Base-by-base conservation (phyloP, 2,329 filamentous ascomycete genomes). In the Claviceps arundinis region DNA sequence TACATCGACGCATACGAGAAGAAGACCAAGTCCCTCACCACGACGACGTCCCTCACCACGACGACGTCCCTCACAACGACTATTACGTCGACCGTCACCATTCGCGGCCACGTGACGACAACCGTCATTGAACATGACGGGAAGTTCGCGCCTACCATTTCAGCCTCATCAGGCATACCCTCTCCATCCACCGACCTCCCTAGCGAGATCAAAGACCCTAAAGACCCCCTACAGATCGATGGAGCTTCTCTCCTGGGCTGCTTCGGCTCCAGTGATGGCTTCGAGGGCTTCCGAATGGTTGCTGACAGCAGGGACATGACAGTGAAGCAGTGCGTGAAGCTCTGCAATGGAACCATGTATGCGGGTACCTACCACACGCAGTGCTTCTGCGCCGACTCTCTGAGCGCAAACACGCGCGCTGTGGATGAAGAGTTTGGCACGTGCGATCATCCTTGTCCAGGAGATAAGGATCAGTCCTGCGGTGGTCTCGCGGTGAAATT, bases 1-100 rank as follows among this genome's bases (percentile, higher is more conserved):
- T 76, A 74, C 57, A 75, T 78, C 53, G 73, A 78, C 34, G 66
- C 73, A 19, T 78, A 76, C 52, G 54, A 62, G 48, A 53, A 51
- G 46, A 19, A 17, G 16, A 9, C 14, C 19, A 19, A 19, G 19
- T 34, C 9, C 9, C 9, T 24, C 1, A 45, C 43, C 5, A n/a
- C 8, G 43, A 16, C 42, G 2, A 16, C 5, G 2, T 44, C 22
- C 13, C 42, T 45, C 22, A 16, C 9, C 1, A 38, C 38, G 8
- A 50, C 42, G 2, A 16, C 5, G 2, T 44, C 22, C 13, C 42
- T 45, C 22, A 16, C 9, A 3, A 38, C 38, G 8, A 50, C 13
- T 8, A 19, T 38, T 19, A 16, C n/a, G 4, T 19, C 43, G 14
- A 50, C 62, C 7, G 48, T 61, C 50, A 58, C 63, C 11, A 54